Evolutionary conservation across 1,284 basidiomycete species (phyloP).

Genomic region (Rhodotorula sp.): DNA sequence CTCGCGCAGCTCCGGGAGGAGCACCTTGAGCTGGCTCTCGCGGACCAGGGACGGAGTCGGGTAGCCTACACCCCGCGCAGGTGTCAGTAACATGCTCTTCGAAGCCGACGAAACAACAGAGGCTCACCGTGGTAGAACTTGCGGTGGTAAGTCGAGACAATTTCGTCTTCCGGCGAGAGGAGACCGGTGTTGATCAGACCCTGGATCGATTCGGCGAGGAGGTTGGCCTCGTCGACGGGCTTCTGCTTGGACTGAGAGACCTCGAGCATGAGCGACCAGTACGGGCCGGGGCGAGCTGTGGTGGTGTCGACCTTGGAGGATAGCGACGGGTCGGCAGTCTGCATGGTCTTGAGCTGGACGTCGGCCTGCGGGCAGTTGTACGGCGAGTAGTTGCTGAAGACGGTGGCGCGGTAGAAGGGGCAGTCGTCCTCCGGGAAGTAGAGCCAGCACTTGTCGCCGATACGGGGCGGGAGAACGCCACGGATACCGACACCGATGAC

Average conservation of each 20-base stretch:
- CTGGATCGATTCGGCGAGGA: constrained; percentile 55
- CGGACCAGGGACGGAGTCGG: constrained; percentile 55
- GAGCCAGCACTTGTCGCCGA: constrained; percentile 57
- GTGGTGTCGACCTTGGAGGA: constrained; percentile 48
- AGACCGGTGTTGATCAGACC: constrained; percentile 56
- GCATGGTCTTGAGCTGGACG: constrained; percentile 53
- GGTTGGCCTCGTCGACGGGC: constrained; percentile 54
- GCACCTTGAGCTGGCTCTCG: constrained; percentile 52
- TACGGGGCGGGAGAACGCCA: constrained; percentile 54
- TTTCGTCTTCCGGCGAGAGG: constrained; percentile 54
- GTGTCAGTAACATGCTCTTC: background rate
- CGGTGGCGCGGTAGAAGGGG: constrained; percentile 58
- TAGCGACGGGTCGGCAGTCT: constrained; percentile 53
- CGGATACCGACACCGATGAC: constrained; percentile 57
- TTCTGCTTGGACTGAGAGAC: constrained; percentile 56
- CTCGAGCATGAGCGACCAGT: constrained; percentile 55
- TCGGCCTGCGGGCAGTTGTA: constrained; percentile 54
- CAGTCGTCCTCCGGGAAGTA: constrained; percentile 55
- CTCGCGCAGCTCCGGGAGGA: constrained; percentile 53
- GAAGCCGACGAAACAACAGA: too few species aligned
- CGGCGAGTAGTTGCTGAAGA: constrained; percentile 59
- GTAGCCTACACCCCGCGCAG: constrained; percentile 43
- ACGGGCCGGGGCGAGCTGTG: constrained; percentile 52
- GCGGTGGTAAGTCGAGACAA: constrained; percentile 56
- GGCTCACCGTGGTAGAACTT: constrained; percentile 50